Base-by-base conservation (phyloP, 2,329 filamentous ascomycete species). In the Fusarium sp. region DNA sequence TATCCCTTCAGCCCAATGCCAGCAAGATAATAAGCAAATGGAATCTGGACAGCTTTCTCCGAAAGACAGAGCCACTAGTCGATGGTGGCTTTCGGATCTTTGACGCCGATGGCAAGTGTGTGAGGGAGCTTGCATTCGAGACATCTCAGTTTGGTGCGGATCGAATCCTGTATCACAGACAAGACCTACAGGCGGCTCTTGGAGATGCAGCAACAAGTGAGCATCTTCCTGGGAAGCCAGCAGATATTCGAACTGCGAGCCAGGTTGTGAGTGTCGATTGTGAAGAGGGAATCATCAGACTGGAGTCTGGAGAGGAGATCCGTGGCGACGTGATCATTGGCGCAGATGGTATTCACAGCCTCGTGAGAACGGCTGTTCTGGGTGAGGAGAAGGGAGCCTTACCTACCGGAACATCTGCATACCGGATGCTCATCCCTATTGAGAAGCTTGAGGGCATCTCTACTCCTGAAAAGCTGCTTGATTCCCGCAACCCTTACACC, bases 341-440 rank as follows among this genome's bases (percentile, higher is more conserved):
- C 5, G 75, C 75, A n/a, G 75, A 77, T n/a, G 75, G 75, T 9
- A 73, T 77, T 16, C 75, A 77, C 25, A 77, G 74, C 14, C 66
- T 66, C 3, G 70, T 77, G n/a, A 66, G 74, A 25, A 72, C 67
- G 1, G 72, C 74, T 1, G 75, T 77, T 2, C 48, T 77, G 1
- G 65, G 67, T 3, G 72, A 77, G 35, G 56, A 66, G 30, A 65
- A 25, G 4, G 41, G 61, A 13, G 70, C 74, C 14, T 30, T 77
- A 5, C 75, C 74, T 10, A 77, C 74, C 0, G 75, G 75, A 0
- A 77, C 69, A 1, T 77, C 75, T 6, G 75, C 75, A 13, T 77
- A 77, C 37, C 65, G 75, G 6, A 77, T 77, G 70, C 67, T 77
- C 4, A 73, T 77, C 5, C 74, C 75, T 8, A 65, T 62, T 1